These are phyloP conservation scores for Lanmaoa rubissima DNA, from an alignment of 768 basidiomycete species.

Conservation along the genomic window DNA sequence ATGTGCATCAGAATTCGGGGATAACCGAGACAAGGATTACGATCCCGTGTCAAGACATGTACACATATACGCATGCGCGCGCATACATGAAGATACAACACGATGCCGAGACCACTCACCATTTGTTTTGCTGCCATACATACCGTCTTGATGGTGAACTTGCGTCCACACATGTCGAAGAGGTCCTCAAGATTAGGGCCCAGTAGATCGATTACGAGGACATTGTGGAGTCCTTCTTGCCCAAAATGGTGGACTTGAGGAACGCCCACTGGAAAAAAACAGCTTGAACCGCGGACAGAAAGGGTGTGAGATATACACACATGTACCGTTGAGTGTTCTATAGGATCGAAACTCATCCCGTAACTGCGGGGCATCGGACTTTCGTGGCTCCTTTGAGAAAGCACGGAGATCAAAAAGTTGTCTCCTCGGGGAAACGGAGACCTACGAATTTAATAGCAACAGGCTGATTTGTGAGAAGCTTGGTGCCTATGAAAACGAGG, in stretches of 20 bases:
- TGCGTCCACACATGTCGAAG: conserved; percentile 98
- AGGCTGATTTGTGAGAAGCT: conserved; percentile 79
- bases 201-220: conserved; percentile 88
- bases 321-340: conserved; percentile 87
- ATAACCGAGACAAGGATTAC: neutral
- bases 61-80: neutral
- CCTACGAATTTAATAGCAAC: conserved; percentile 97
- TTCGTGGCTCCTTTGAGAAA: conserved; percentile 78
- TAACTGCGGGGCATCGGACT: conserved; percentile 96
- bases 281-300: conserved; percentile 14
- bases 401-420: conserved; percentile 12
- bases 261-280: conserved; percentile 68
- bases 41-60: neutral
- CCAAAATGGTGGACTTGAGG: conserved; percentile 99
- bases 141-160: conserved; percentile 97
- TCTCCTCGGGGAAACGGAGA: conserved; percentile 19
- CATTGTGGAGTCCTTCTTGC: conserved; percentile 97
- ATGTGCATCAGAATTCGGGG: conserved; percentile 1
- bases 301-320: conserved; percentile 46
- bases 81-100: conserved; percentile 1
- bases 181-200: conserved; percentile 98
- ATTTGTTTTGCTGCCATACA: conserved; percentile 99
- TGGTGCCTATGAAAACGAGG: conserved; percentile 57
- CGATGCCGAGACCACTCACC: conserved; percentile 49
- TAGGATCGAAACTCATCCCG: conserved; percentile 97